phyloP scores from a whole-genome alignment of 208 protist genomes.

The Trypanosoma mega region DNA sequence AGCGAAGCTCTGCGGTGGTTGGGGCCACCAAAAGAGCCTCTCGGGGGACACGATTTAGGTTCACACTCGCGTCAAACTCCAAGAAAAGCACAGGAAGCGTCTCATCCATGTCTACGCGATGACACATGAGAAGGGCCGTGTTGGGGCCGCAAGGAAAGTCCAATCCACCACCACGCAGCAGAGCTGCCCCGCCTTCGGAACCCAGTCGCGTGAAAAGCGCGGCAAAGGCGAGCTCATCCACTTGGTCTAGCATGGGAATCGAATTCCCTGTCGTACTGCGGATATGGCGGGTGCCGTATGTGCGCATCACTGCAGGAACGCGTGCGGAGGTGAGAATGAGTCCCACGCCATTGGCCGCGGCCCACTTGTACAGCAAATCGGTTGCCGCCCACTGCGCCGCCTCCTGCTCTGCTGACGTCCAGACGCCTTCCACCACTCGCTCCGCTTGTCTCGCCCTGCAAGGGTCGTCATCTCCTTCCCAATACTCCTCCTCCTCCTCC shows the following conservation, averaged over 20 bases:
- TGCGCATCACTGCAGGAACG: slow-evolving; percentile 39
- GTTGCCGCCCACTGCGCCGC: slow-evolving; percentile 31
- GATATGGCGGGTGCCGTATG: slow-evolving; percentile 32
- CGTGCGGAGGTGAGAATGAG: slow-evolving; percentile 57
- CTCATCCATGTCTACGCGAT: not conserved
- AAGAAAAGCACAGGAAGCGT: slow-evolving; percentile 5
- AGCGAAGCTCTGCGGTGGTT: slow-evolving; percentile 20
- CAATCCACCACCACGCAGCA: slow-evolving; percentile 20
- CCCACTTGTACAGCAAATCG: slow-evolving; percentile 43
- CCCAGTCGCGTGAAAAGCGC: slow-evolving; percentile 16
- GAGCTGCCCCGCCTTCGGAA: slow-evolving; percentile 13
- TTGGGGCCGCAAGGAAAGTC: slow-evolving; percentile 3
- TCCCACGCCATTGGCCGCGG: slow-evolving; percentile 32
- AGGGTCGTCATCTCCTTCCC: slow-evolving; percentile 6
- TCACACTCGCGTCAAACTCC: not conserved
- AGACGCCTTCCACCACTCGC: slow-evolving; percentile 7
- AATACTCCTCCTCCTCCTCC: slow-evolving; percentile 1
- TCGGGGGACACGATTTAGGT: too few relatives aligned
- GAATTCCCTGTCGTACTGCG: not conserved
- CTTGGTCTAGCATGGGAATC: slow-evolving; percentile 26
- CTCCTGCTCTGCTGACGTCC: slow-evolving; percentile 18
- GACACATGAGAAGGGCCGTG: slow-evolving; percentile 3
- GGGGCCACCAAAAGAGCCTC: slow-evolving; percentile 41
- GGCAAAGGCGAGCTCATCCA: slow-evolving; percentile 18
- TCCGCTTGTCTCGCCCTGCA: too few relatives aligned